A percentile compares a stretch with the other conserved stretches of the same genome.
phyloP scores from a whole-genome alignment of 352 stramenopile species.

The Phytophthora podocarpi region DNA sequence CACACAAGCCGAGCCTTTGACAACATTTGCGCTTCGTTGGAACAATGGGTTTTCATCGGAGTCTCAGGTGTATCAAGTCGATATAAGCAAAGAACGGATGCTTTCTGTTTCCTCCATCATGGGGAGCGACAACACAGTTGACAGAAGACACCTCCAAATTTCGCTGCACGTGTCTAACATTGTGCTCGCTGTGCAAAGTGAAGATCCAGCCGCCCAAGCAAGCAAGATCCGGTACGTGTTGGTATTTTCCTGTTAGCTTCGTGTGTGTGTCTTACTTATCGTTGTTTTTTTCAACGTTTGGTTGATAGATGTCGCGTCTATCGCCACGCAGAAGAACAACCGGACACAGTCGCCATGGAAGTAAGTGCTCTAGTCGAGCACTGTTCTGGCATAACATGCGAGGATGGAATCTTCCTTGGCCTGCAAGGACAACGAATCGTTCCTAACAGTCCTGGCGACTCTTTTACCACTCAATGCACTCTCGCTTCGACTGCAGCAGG shows the following conservation, averaged over 20 bases:
- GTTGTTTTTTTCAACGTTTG: constrained; percentile 1
- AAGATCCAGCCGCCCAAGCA: not conserved
- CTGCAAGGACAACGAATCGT: constrained; percentile 48
- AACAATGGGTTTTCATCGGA: constrained; percentile 38
- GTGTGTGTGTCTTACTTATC: constrained; percentile 5
- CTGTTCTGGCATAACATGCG: constrained; percentile 38
- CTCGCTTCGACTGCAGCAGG: constrained; percentile 23
- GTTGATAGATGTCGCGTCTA: constrained; percentile 48
- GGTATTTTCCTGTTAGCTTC: not conserved
- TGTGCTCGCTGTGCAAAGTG: constrained; percentile 20
- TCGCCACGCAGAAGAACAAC: constrained; percentile 20
- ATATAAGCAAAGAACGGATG: constrained; percentile 23
- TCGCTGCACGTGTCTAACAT: constrained; percentile 39
- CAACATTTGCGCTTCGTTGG: constrained; percentile 41
- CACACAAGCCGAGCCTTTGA: not conserved
- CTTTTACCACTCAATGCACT: constrained; percentile 44
- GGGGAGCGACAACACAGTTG: not conserved
- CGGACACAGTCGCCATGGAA: constrained; percentile 37
- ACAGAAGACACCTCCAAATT: constrained; percentile 32
- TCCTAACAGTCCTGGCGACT: constrained; percentile 32
- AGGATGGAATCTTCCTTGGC: constrained; percentile 53
- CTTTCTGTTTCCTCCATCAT: constrained; percentile 9
- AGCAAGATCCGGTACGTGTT: constrained; percentile 45
- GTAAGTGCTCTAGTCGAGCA: constrained; percentile 41
- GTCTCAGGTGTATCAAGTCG: constrained; percentile 27